Evolutionary conservation across 2,329 filamentous ascomycete species (phyloP).

Genomic region (Thelonectria olida): DNA sequence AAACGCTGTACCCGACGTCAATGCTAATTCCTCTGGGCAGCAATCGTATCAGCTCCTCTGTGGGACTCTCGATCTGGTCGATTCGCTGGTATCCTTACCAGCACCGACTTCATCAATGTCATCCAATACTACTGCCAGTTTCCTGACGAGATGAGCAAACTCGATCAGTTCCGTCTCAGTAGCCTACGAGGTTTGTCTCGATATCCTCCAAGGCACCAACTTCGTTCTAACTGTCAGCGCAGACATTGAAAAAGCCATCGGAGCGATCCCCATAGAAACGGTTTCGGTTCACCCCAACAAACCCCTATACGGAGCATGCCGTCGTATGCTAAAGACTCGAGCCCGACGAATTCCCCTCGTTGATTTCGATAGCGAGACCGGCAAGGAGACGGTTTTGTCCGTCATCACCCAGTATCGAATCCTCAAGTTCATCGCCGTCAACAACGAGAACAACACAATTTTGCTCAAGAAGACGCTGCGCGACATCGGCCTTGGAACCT

Average conservation of each 20-base stretch:
- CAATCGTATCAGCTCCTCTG: slow-evolving; percentile 94
- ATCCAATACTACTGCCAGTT: slow-evolving; percentile 99
- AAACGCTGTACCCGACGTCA: not conserved
- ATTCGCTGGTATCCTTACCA: slow-evolving; percentile 93
- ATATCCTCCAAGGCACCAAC: not conserved
- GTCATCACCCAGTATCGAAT: slow-evolving; percentile 99
- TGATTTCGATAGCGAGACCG: slow-evolving; percentile 93
- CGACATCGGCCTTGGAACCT: slow-evolving; percentile 87
- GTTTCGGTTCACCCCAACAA: slow-evolving; percentile 92
- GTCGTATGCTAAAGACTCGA: slow-evolving; percentile 91
- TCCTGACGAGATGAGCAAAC: slow-evolving; percentile 85
- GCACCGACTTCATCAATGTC: slow-evolving; percentile 97
- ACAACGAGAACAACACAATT: slow-evolving; percentile 84
- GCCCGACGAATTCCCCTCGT: slow-evolving; percentile 94
- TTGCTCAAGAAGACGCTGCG: slow-evolving; percentile 86
- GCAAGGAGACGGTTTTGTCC: slow-evolving; percentile 92
- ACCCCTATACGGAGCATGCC: slow-evolving; percentile 93
- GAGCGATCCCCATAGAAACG: slow-evolving; percentile 90
- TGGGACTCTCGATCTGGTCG: slow-evolving; percentile 95
- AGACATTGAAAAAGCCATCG: slow-evolving; percentile 97
- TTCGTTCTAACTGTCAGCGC: slow-evolving; percentile 30
- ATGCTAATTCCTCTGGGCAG: slow-evolving; percentile 55
- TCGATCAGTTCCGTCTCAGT: slow-evolving; percentile 93
- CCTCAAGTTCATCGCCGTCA: slow-evolving; percentile 98
- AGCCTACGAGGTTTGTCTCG: slow-evolving; percentile 79